These are phyloP conservation scores for Crucihimalaya himalaica DNA, from an alignment of 345 rosid genomes.

Conservation along the genomic window DNA sequence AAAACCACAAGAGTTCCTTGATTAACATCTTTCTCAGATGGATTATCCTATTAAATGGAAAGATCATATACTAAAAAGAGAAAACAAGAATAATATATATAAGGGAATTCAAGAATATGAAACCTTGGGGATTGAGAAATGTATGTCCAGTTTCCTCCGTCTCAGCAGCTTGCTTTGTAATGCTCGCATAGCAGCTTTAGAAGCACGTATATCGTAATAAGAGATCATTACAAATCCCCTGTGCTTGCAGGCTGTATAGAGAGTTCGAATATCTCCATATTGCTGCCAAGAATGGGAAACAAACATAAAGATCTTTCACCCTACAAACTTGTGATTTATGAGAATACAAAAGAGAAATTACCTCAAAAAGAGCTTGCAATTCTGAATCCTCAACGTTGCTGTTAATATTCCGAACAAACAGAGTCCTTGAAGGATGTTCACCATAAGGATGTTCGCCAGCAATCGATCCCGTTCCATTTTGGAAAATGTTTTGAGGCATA, in stretches of 20 bases:
- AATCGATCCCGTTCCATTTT: constrained; percentile 62
- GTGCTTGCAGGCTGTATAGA: constrained; percentile 79
- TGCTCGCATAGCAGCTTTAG: constrained; percentile 76
- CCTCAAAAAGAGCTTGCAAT: constrained; percentile 64
- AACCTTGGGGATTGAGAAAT: constrained; percentile 87
- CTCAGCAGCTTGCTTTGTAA: constrained; percentile 67
- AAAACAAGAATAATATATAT: not conserved
- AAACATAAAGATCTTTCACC: constrained; percentile 9
- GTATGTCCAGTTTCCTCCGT: constrained; percentile 79
- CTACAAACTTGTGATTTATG: not conserved
- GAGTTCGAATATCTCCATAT: constrained; percentile 71
- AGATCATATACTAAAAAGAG: not conserved
- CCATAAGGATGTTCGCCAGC: constrained; percentile 82
- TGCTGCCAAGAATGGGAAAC: constrained; percentile 46
- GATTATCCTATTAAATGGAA: constrained; percentile 57
- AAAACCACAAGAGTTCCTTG: constrained; percentile 83
- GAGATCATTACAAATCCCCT: constrained; percentile 86
- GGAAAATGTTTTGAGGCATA: constrained; percentile 42
- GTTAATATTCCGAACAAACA: constrained; percentile 76
- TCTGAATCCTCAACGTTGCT: constrained; percentile 76
- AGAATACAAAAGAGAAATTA: constrained; percentile 25
- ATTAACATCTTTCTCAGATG: constrained; percentile 77
- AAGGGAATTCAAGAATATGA: not conserved
- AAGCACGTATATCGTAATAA: constrained; percentile 77
- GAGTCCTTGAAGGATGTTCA: constrained; percentile 81